Evolutionary conservation across 2,329 filamentous ascomycete species (phyloP), one percentile per base, ranked within the genome.

Genomic region (Claviceps sorghi): DNA sequence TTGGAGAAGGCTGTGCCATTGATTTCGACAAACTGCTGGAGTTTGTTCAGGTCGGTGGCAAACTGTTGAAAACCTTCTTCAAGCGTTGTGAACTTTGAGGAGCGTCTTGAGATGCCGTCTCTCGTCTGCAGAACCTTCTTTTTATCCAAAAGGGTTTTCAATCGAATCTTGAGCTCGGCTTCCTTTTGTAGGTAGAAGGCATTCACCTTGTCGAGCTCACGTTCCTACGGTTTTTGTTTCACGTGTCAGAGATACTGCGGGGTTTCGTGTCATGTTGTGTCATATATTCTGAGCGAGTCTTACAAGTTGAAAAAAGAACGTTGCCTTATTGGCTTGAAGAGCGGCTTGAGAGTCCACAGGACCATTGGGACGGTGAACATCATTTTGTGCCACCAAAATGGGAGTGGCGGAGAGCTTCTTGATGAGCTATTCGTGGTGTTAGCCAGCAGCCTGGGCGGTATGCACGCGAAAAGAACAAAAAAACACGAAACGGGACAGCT

Each of bases 61-160:
- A 98, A 98, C 67, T 97, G 88, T 61, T 95, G 89, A 63, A 97
- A 95, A 13, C 93, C 93, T 72, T 98, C 93, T 65, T 97, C 88
- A 21, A 98, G 76, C 0, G 90, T 93, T 34, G 93, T 89, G 64
- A 96, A 96, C 66, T 93, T 93, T 53, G 90, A 88, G 1, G 93
- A 95, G 17, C 88, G 79, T 67, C 93, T 87, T 17, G 90, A 94
- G 54, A 85, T 79, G 17, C 84, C 83, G 58, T 85, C 79, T 50
- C 90, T 82, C 26, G 87, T 86, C 67, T 95, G 87, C 53, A 97
- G 77, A 21, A 93, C 84, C 67, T 84, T 85, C 68, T 97, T 97
- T 76, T 97, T 96, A 67, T 97, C 93, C 55, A 95, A 76, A 30
- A 98, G 76, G 1, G 91, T 96, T 65, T 88, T 88, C 53, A 98